Percentiles rank a stretch among this genome's conserved stretches.
Conservation (phyloP, 2,329 filamentous ascomycete genomes). For the Trichophyton equinum region DNA sequence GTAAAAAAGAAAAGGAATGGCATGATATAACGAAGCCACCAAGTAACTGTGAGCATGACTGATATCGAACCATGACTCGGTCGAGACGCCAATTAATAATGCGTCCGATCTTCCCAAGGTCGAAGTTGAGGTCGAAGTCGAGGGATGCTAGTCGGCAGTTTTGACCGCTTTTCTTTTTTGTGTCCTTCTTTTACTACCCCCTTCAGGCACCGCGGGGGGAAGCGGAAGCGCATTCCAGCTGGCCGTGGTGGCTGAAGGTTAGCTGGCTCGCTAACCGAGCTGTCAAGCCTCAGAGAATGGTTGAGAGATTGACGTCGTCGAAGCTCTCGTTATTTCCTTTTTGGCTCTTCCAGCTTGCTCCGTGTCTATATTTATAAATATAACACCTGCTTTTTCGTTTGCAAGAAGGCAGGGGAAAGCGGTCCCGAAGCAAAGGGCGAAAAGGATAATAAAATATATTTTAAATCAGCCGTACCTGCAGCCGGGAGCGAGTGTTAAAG, state of each 20-base stretch:
- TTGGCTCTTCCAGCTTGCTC: not conserved
- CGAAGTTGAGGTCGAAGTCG: not conserved
- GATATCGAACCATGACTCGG: not conserved
- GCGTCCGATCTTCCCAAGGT: not conserved
- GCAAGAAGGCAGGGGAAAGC: not conserved
- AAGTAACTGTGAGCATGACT: no score
- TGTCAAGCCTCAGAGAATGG: not conserved
- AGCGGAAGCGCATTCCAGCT: not conserved
- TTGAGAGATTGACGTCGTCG: not conserved
- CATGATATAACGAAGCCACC: not conserved
- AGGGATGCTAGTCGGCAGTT: not conserved
- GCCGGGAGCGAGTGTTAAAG: not conserved
- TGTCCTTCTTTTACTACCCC: not conserved
- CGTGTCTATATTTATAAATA: not conserved
- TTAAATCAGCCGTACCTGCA: not conserved
- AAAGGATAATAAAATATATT: not conserved
- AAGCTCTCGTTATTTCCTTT: not conserved
- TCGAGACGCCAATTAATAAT: not conserved
- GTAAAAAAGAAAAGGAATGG: not conserved
- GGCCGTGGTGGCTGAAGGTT: not conserved
- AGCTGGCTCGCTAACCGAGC: not conserved
- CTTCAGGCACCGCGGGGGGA: conserved; percentile 1
- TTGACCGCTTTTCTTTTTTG: conserved; percentile 4
- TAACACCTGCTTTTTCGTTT: not conserved
- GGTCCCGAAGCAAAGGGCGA: not conserved